These are phyloP conservation scores for Alternaria sp. DNA, from an alignment of 2,329 filamentous ascomycete species.

Conservation along the genomic window DNA sequence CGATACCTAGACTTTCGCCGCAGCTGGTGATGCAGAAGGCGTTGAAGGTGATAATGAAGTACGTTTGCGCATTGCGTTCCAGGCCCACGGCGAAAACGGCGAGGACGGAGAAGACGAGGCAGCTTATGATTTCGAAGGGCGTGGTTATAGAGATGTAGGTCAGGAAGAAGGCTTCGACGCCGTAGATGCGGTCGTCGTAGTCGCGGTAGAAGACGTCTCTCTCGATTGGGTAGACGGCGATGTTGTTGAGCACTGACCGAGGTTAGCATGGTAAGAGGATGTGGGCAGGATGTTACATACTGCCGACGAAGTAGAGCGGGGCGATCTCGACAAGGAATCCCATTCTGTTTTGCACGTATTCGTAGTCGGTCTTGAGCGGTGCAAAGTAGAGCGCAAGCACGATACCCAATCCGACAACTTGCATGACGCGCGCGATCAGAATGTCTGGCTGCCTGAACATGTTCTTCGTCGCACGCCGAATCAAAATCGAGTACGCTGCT, in stretches of 20 bases:
- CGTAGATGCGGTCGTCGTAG: constrained; percentile 75
- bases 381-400: constrained; percentile 64
- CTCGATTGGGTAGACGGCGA: constrained; percentile 74
- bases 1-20: constrained; percentile 77
- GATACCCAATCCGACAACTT: constrained; percentile 46
- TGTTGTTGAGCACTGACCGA: constrained; percentile 71
- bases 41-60: constrained; percentile 71
- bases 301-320: constrained; percentile 75
- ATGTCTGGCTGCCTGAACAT: constrained; percentile 49
- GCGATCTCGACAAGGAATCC: constrained; percentile 76
- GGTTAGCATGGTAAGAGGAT: not conserved
- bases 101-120: constrained; percentile 69
- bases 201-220: constrained; percentile 80
- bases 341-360: constrained; percentile 73
- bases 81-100: constrained; percentile 70
- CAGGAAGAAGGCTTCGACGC: constrained; percentile 72
- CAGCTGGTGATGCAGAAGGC: constrained; percentile 76
- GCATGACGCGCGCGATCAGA: constrained; percentile 46
- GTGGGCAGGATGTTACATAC: constrained; percentile 12
- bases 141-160: constrained; percentile 74
- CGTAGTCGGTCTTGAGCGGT: constrained; percentile 72
- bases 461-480: constrained; percentile 72
- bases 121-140: constrained; percentile 72
- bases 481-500: constrained; percentile 69
- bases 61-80: constrained; percentile 66